These are phyloP conservation scores for Boechera stricta DNA, from an alignment of 345 rosid genomes.

Conservation along the genomic window DNA sequence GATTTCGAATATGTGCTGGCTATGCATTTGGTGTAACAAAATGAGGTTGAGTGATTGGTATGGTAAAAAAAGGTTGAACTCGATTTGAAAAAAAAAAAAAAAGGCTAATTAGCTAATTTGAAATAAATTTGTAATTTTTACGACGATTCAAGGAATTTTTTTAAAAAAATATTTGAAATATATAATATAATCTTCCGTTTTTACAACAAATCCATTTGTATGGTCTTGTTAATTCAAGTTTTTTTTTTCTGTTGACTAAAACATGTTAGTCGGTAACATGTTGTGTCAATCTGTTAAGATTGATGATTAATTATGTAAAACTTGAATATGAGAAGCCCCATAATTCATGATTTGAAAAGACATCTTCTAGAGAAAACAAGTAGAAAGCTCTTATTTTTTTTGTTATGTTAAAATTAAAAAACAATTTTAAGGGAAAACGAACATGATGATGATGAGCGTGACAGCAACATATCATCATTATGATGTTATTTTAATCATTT, in stretches of 20 bases:
- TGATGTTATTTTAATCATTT: slow-evolving; percentile 43
- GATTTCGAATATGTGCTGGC: neutral
- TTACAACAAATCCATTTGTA: neutral
- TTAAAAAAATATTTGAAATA: too few species aligned
- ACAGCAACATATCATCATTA: slow-evolving; percentile 70
- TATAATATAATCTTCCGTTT: neutral
- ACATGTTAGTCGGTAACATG: slow-evolving; percentile 8
- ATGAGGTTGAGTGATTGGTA: slow-evolving; percentile 1
- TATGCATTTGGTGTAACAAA: slow-evolving; percentile 17
- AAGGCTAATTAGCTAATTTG: too few species aligned
- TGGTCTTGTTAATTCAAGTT: neutral
- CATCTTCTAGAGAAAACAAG: slow-evolving; percentile 50
- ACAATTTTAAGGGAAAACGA: slow-evolving; percentile 27
- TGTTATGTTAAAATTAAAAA: slow-evolving; percentile 5
- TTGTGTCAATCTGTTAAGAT: neutral
- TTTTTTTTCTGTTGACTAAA: neutral
- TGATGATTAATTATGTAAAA: slow-evolving; percentile 7
- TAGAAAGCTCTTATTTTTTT: slow-evolving; percentile 9
- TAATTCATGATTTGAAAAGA: slow-evolving; percentile 34
- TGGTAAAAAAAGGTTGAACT: neutral
- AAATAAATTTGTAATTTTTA: neutral
- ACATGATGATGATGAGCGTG: slow-evolving; percentile 63
- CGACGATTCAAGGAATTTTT: neutral
- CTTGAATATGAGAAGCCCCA: slow-evolving; percentile 30
- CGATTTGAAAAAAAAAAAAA: neutral